Conservation (phyloP, 1,284 basidiomycete species). For the Trametes polyzona region DNA sequence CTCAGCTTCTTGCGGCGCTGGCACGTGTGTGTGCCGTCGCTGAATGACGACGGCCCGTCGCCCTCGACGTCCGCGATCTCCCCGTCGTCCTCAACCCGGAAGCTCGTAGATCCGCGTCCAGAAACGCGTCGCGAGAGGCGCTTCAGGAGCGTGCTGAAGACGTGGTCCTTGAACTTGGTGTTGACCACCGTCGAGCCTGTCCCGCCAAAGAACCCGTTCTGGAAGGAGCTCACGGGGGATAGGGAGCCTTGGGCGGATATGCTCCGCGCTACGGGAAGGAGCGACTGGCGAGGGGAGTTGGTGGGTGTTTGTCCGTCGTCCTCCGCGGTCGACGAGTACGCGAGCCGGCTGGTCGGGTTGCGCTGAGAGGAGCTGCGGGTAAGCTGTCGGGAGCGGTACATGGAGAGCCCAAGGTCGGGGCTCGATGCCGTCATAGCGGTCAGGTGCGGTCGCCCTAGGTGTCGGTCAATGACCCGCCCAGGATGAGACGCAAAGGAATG, state of each 20-base stretch:
- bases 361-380: conserved; percentile 15
- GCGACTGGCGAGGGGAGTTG: conserved; percentile 49
- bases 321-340: conserved; percentile 27
- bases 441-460: conserved; percentile 42
- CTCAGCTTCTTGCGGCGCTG: conserved; percentile 39
- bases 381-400: conserved; percentile 20
- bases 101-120: conserved; percentile 40
- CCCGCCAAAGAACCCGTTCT: conserved; percentile 70
- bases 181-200: conserved; percentile 92
- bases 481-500: conserved; percentile 41
- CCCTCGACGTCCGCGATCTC: conserved; percentile 49
- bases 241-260: conserved; percentile 17
- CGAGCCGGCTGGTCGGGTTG: conserved; percentile 16
- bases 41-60: conserved; percentile 38
- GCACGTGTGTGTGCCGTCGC: conserved; percentile 39
- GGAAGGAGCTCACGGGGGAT: conserved; percentile 25
- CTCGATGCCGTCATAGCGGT: conserved; percentile 63
- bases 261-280: conserved; percentile 7
- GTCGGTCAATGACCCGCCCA: conserved; percentile 26
- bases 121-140: conserved; percentile 57
- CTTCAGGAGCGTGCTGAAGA: conserved; percentile 85
- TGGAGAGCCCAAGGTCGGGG: conserved; percentile 56
- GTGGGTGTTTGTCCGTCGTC: conserved; percentile 56
- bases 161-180: conserved; percentile 90
- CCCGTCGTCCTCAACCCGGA: conserved; percentile 45